These are phyloP conservation scores for Ogataea corticis DNA, from an alignment of 805 yeast species.

Conservation along the genomic window DNA sequence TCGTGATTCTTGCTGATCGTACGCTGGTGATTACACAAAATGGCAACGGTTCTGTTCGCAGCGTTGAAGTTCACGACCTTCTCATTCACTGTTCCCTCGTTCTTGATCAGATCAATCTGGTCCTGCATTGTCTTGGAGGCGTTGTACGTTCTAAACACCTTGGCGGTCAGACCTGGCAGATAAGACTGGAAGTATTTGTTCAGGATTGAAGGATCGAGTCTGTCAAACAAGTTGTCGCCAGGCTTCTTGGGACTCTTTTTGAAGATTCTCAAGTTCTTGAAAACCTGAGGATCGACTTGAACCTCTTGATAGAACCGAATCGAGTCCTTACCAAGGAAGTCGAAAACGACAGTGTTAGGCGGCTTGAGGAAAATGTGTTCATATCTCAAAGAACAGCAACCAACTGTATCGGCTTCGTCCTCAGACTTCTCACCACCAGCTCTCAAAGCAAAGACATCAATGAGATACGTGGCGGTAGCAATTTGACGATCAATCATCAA, in stretches of 20 bases:
- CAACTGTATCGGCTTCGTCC: constrained; percentile 97
- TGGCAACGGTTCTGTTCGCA: constrained; percentile 94
- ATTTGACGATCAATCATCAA: constrained; percentile 86
- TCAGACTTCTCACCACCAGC: constrained; percentile 98
- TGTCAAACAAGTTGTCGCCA: constrained; percentile 90
- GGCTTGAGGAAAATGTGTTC: constrained; percentile 88
- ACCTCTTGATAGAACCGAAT: constrained; percentile 91
- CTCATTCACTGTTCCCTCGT: constrained; percentile 84
- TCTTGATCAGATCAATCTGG: constrained; percentile 80
- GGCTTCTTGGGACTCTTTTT: constrained; percentile 86
- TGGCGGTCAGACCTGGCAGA: constrained; percentile 93
- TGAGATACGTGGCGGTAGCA: constrained; percentile 90
- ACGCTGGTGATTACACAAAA: constrained; percentile 95
- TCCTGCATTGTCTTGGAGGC: constrained; percentile 98
- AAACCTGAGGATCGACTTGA: constrained; percentile 87
- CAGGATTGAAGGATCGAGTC: constrained; percentile 78
- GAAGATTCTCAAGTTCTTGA: constrained; percentile 82
- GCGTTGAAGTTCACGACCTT: constrained; percentile 88
- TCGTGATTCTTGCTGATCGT: constrained; percentile 86
- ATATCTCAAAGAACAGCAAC: constrained; percentile 90
- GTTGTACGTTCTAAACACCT: constrained; percentile 95
- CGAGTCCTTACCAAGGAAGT: constrained; percentile 94
- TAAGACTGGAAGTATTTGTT: constrained; percentile 87
- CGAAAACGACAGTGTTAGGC: constrained; percentile 83
- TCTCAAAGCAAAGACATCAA: constrained; percentile 91